phyloP scores from a whole-genome alignment of 495 filamentous ascomycete genomes.

The Aspergillus funiculosus region DNA sequence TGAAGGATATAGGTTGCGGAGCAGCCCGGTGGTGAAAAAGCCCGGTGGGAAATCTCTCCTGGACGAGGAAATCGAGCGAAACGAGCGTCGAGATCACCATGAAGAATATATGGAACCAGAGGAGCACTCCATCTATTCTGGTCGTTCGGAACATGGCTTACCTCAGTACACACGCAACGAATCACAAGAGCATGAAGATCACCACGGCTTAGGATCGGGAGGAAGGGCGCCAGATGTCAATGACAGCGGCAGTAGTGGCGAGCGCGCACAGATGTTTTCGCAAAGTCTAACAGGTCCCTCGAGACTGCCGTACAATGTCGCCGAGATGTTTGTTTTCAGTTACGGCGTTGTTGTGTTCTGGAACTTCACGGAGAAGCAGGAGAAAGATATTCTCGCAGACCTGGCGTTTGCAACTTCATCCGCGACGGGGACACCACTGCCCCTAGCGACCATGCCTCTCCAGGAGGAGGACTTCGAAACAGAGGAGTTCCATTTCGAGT shows the following conservation, averaged over 20 bases:
- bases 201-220: not conserved
- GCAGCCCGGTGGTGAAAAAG: slow-evolving; percentile 84
- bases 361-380: slow-evolving; percentile 93
- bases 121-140: slow-evolving; percentile 32
- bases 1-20: slow-evolving; percentile 80
- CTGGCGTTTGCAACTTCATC: slow-evolving; percentile 76
- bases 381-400: slow-evolving; percentile 94
- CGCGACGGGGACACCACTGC: slow-evolving; percentile 44
- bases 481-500: slow-evolving; percentile 98
- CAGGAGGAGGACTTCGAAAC: slow-evolving; percentile 90
- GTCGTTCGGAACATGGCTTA: slow-evolving; percentile 22
- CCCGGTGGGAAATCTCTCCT: slow-evolving; percentile 88
- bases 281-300: slow-evolving; percentile 25
- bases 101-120: slow-evolving; percentile 71
- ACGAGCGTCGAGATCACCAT: slow-evolving; percentile 81
- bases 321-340: slow-evolving; percentile 96
- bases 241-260: not conserved
- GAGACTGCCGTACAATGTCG: slow-evolving; percentile 66
- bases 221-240: not conserved
- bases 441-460: slow-evolving; percentile 63
- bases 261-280: slow-evolving; percentile 9
- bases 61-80: slow-evolving; percentile 94
- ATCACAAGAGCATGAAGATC: slow-evolving; percentile 1
- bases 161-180: slow-evolving; percentile 8
- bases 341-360: slow-evolving; percentile 98